Evolutionary conservation across 2,329 filamentous ascomycete species (phyloP).

Genomic region (Harringtonia aguacate): DNA sequence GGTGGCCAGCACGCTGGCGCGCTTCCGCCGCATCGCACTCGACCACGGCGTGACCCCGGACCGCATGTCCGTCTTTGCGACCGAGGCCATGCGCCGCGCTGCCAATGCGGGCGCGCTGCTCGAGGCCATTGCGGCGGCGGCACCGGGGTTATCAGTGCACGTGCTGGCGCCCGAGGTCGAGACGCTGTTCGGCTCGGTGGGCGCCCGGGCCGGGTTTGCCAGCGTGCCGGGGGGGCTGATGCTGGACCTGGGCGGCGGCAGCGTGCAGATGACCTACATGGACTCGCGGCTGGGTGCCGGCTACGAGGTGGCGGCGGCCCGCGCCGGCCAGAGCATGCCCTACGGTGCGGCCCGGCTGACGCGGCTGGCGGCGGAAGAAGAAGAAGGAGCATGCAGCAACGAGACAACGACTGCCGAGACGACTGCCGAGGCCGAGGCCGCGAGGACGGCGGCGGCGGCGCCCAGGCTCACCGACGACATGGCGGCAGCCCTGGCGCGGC

Average conservation of each 20-base stretch:
- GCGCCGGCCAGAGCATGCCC: conserved; percentile 45
- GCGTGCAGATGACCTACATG: conserved; percentile 55
- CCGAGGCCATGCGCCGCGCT: conserved; percentile 78
- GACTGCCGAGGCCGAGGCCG: conserved; percentile 21
- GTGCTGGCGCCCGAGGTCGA: conserved; percentile 72
- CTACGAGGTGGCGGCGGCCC: conserved; percentile 45
- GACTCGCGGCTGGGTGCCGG: conserved; percentile 28
- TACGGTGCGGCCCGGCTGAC: conserved; percentile 51
- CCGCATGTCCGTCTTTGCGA: conserved; percentile 70
- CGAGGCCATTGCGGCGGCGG: conserved; percentile 47
- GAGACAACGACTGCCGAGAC: neutral
- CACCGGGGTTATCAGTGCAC: conserved; percentile 55
- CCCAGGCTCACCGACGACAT: conserved; percentile 48
- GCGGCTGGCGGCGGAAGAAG: conserved; percentile 25
- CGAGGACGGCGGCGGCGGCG: conserved; percentile 34
- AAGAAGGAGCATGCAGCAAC: neutral
- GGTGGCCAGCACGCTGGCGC: conserved; percentile 56
- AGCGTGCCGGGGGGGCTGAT: conserved; percentile 59
- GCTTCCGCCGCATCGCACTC: conserved; percentile 60
- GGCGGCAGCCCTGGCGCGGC: conserved; percentile 44
- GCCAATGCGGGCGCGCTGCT: conserved; percentile 62
- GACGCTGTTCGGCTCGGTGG: conserved; percentile 72
- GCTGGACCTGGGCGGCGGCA: conserved; percentile 74
- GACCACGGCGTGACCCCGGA: conserved; percentile 53
- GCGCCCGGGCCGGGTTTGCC: conserved; percentile 64